These are phyloP conservation scores for Sequoia sempervirens DNA, from an alignment of 75 land plant genomes.

Conservation along the genomic window DNA sequence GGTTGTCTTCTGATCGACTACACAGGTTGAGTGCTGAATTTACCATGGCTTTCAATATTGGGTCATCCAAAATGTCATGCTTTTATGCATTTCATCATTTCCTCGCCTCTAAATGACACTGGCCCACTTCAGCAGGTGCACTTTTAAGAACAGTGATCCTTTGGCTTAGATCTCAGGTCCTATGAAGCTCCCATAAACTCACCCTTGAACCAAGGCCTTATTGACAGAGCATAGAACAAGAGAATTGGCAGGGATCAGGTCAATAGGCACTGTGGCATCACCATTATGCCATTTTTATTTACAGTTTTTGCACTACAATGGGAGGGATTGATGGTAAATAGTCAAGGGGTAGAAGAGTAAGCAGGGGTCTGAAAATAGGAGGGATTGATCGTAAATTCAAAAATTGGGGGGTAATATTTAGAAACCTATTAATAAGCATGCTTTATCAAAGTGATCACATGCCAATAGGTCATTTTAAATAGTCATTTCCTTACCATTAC, in stretches of 20 bases:
- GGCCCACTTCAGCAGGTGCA: neutral
- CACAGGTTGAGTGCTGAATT: neutral
- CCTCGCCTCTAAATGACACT: neutral
- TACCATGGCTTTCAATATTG: neutral
- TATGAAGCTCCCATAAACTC: neutral
- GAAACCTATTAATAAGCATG: no score
- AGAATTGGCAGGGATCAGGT: neutral
- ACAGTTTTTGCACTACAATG: no score
- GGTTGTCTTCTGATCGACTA: neutral
- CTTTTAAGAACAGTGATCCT: neutral
- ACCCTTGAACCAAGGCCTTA: neutral
- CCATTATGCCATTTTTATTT: neutral
- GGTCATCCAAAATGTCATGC: neutral
- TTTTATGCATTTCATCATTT: neutral
- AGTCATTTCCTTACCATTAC: neutral
- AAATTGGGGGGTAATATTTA: neutral
- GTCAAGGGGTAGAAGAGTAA: no score
- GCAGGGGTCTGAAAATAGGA: no score
- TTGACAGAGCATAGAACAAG: neutral
- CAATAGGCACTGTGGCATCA: neutral
- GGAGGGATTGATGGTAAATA: no score
- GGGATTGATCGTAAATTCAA: no score
- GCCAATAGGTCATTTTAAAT: no score
- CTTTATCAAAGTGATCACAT: no score
- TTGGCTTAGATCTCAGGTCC: neutral